A percentile compares a stretch with the other conserved stretches of the same genome.
These are phyloP conservation scores for Hypoxylon sp. DNA, from an alignment of 2,329 filamentous ascomycete genomes.

Conservation along the genomic window DNA sequence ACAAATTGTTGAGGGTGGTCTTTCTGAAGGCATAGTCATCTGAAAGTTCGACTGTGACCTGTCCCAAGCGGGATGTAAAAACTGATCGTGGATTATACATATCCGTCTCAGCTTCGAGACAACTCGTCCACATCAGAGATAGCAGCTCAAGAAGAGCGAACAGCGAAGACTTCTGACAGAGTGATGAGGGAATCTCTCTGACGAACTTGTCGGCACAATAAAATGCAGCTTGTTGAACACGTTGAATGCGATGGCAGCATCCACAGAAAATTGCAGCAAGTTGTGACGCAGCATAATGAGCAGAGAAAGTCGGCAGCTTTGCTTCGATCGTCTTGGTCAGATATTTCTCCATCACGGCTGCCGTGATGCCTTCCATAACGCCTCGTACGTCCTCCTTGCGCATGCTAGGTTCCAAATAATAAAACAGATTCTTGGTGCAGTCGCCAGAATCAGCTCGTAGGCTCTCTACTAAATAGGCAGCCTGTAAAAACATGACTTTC, in stretches of 20 bases:
- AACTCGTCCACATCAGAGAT: slow-evolving; percentile 95
- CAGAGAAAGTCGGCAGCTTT: slow-evolving; percentile 83
- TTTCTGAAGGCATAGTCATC: slow-evolving; percentile 90
- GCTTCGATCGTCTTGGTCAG: slow-evolving; percentile 81
- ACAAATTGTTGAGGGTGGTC: slow-evolving; percentile 82
- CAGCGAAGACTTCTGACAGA: slow-evolving; percentile 90
- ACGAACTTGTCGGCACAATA: slow-evolving; percentile 89
- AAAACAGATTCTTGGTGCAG: slow-evolving; percentile 89
- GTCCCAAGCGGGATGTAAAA: slow-evolving; percentile 82
- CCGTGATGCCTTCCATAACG: slow-evolving; percentile 74
- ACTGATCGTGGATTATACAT: slow-evolving; percentile 89
- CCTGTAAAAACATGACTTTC: slow-evolving; percentile 91
- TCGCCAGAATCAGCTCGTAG: slow-evolving; percentile 88
- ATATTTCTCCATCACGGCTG: slow-evolving; percentile 84
- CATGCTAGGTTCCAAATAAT: slow-evolving; percentile 95
- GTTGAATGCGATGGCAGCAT: slow-evolving; percentile 93
- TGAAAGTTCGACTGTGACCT: slow-evolving; percentile 89
- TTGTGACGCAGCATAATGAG: slow-evolving; percentile 90
- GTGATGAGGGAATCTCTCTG: slow-evolving; percentile 84
- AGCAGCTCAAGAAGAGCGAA: slow-evolving; percentile 94
- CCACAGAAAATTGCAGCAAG: slow-evolving; percentile 86
- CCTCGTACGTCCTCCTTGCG: slow-evolving; percentile 73
- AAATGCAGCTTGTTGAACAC: slow-evolving; percentile 90
- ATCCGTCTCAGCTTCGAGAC: slow-evolving; percentile 93
- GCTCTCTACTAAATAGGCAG: slow-evolving; percentile 89